Evolutionary conservation across 148 eudicot species (phyloP).

Genomic region (Cornus controversa): DNA sequence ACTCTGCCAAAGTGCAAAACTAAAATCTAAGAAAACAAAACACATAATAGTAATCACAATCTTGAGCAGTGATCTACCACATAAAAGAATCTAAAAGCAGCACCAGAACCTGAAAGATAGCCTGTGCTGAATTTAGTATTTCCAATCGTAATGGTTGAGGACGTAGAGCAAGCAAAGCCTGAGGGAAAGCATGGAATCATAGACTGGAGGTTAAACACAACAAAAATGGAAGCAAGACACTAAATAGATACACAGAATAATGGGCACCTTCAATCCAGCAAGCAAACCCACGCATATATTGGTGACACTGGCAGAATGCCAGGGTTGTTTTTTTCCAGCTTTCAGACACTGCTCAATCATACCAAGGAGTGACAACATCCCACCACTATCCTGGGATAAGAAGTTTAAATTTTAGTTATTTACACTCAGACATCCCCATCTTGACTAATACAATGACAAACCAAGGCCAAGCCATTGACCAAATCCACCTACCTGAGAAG

Average conservation of each 20-base stretch:
- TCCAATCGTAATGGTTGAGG: constrained; percentile 77
- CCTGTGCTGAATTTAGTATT: constrained; percentile 62
- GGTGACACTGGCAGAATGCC: constrained; percentile 74
- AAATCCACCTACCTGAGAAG: constrained; percentile 71
- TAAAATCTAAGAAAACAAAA: constrained; percentile 2
- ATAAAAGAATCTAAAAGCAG: constrained; percentile 16
- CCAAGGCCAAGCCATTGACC: constrained; percentile 10
- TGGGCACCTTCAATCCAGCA: constrained; percentile 84
- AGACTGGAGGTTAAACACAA: constrained; percentile 14
- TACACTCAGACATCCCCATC: constrained; percentile 1
- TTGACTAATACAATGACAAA: background rate
- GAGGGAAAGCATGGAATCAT: constrained; percentile 27
- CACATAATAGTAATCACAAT: background rate
- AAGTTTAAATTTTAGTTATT: constrained; percentile 17
- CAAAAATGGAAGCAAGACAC: constrained; percentile 10
- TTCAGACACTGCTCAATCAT: constrained; percentile 81
- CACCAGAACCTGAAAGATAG: constrained; percentile 75
- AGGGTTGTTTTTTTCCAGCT: constrained; percentile 75
- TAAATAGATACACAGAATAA: constrained; percentile 14
- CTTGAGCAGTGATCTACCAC: background rate
- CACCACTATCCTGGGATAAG: constrained; percentile 73
- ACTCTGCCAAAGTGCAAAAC: constrained; percentile 42
- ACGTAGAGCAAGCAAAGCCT: constrained; percentile 82
- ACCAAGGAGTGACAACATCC: constrained; percentile 76
- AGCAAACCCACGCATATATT: constrained; percentile 91